Evolutionary conservation across 768 basidiomycete genomes (phyloP), one percentile per base, ranked within the genome.

Genomic region (Saitozyma podzolica): DNA sequence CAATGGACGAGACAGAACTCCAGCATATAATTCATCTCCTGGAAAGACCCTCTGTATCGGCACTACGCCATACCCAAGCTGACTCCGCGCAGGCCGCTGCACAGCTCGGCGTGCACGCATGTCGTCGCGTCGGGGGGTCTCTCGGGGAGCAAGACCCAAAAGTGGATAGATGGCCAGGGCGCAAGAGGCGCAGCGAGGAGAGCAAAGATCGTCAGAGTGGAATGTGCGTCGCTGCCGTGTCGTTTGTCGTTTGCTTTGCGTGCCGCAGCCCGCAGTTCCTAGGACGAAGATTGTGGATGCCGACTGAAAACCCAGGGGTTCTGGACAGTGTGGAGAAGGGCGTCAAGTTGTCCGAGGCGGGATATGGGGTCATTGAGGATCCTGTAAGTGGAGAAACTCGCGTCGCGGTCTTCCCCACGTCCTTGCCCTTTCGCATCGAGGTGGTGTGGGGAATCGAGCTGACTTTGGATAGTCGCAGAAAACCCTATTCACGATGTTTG

Each of bases 71-170:
- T 5, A 5, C 29, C 29, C 29, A 29, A 29, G 29, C 29, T 29
- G 29, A 29, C 29, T 29, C 29, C 29, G 29, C 29, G 9, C 54
- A 73, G 70, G 45, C 66, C 70, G 14, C 58, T 61, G 50, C 72
- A 67, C 41, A 67, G 52, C 19, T 59, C 65, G 1, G 63, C 68
- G 6, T 72, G 70, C 63, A 76, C 75, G 14, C 75, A 76, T 63
- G 72, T 74, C 20, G 65, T 76, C 54, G 75, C 75, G 16, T 61
- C 64, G 13, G 70, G 70, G 4, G 70, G 70, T 2, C 51, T 76
- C 29, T 70, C 68, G 39, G 75, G 75, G 9, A 65, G 53, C 7
- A 76, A 76, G 43, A 69, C 75, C 9, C 75, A 76, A 52, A 76
- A 76, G 65, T 67, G 66, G 66, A 74, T 76, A 7, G 58, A 76